A percentile compares a stretch with the other conserved stretches of the same genome.
Evolutionary conservation across 192 early-diverging fungal genomes (phyloP).

Genomic region (Phlyctochytrium planicorne): DNA sequence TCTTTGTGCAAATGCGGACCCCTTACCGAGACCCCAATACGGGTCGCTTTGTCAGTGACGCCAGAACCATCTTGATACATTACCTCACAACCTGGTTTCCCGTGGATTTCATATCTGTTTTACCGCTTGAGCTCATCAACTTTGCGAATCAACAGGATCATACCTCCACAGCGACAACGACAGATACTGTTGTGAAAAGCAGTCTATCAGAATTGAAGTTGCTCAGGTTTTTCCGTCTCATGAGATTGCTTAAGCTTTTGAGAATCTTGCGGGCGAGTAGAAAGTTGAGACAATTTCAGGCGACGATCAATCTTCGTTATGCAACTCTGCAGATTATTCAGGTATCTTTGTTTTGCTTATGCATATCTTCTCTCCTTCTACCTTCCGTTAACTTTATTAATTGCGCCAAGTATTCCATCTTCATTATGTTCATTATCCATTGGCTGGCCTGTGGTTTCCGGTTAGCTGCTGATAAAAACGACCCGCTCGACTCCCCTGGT

Average conservation of each 20-base stretch:
- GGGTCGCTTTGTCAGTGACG: constrained; percentile 40
- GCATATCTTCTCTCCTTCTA: constrained; percentile 10
- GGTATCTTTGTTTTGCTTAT: constrained; percentile 24
- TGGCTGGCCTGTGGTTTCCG: constrained; percentile 53
- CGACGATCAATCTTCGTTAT: constrained; percentile 43
- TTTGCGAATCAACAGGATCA: constrained; percentile 7
- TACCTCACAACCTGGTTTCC: constrained; percentile 46
- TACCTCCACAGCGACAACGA: neutral
- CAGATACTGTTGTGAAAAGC: neutral
- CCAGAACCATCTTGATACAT: constrained; percentile 22
- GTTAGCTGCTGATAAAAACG: constrained; percentile 34
- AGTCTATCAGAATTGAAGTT: constrained; percentile 31
- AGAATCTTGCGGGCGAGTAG: constrained; percentile 49
- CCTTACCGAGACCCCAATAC: constrained; percentile 48
- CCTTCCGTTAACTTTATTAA: no score
- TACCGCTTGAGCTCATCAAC: constrained; percentile 45
- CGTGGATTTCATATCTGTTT: constrained; percentile 44
- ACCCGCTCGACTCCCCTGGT: constrained; percentile 35
- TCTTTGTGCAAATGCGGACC: constrained; percentile 49
- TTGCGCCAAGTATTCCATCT: constrained; percentile 30
- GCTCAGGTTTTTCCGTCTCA: constrained; percentile 42
- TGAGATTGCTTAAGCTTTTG: constrained; percentile 47
- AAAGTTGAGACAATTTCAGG: constrained; percentile 47
- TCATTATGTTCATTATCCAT: constrained; percentile 46
- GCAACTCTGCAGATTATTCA: constrained; percentile 42